Evolutionary conservation across 2,329 filamentous ascomycete genomes (phyloP), one percentile per base, ranked within the genome.

Genomic region (Monosporascus sp.): DNA sequence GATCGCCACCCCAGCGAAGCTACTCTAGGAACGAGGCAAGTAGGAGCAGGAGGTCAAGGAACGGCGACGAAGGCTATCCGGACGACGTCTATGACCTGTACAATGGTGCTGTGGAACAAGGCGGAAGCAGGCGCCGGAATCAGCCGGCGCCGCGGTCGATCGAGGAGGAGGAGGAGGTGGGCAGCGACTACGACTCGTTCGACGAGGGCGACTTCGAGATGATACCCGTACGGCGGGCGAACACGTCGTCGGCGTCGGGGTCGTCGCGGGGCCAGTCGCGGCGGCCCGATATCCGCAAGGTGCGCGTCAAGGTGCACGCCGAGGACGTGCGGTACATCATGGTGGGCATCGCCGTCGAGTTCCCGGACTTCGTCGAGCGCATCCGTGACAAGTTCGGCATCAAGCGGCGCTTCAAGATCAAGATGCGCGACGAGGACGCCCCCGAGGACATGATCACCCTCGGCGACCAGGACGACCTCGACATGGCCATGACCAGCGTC

Each of bases 261-360:
- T 73, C 72, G 0, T 74, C 75, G 9, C 75, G 82, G 41, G 77
- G 77, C n/a, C 73, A 75, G 24, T 84, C 83, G 7, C 76, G 83
- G 58, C 71, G 81, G 52, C 82, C 83, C 1, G 87, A 90, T 6
- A 77, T 94, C 53, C 83, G 82, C 57, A 87, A 92, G 70, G 85
- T 97, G 58, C 84, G 92, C 38, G 85, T 97, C 68, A 99, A 99
- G 75, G 91, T 96, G 2, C 92, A 97, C 66, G 85, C 83, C 2
- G 88, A 90, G 45, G 94, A 99, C 65, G 94, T 91, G 34, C 85
- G 95, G 55, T 97, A 96, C 69, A 88, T 97, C 59, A 91, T 97
- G 82, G 84, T 97, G 50, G 83, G 82, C 7, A 75, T 85, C 1
- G 81, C 82, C 2, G 80, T 90, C 14, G 83, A 86, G 55, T 97